Evolutionary conservation across 2,329 filamentous ascomycete genomes (phyloP).

Genomic region (Mycosphaerella sp.): DNA sequence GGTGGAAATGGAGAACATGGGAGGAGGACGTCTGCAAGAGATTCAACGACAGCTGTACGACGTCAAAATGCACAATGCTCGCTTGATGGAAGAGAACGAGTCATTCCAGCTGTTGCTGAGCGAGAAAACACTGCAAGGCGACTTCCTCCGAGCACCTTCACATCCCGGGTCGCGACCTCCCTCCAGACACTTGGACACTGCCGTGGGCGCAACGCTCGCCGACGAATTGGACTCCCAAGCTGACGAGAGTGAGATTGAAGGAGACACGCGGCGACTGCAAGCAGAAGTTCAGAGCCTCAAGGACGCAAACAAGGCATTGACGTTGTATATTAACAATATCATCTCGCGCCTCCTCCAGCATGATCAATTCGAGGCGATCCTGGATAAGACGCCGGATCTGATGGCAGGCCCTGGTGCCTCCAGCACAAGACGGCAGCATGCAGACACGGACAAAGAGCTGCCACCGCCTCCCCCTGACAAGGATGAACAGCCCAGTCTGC

Average conservation of each 20-base stretch:
- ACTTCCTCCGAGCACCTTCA: constrained; percentile 45
- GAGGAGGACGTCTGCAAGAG: constrained; percentile 78
- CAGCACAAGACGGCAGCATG: constrained; percentile 14
- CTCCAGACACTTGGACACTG: constrained; percentile 32
- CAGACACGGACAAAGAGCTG: constrained; percentile 72
- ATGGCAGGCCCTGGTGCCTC: constrained; percentile 42
- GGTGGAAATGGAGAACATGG: constrained; percentile 87
- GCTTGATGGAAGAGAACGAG: constrained; percentile 97
- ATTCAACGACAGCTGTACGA: constrained; percentile 89
- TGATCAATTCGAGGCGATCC: constrained; percentile 88
- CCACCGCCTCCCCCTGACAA: constrained; percentile 63
- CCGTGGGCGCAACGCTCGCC: constrained; percentile 57
- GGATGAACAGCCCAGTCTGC: constrained; percentile 46
- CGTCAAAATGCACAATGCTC: constrained; percentile 88
- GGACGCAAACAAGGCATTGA: constrained; percentile 95
- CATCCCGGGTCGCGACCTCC: constrained; percentile 50
- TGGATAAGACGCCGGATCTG: constrained; percentile 68
- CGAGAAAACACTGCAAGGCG: constrained; percentile 91
- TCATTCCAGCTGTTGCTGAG: constrained; percentile 92
- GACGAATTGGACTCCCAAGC: constrained; percentile 74
- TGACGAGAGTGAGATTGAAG: constrained; percentile 49
- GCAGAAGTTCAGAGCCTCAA: constrained; percentile 70
- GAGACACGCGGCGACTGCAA: constrained; percentile 63
- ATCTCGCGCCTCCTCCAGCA: constrained; percentile 91
- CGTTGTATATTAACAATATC: constrained; percentile 98